A percentile compares a stretch with the other conserved stretches of the same genome.
These are phyloP conservation scores for Plasmodium coatneyi DNA, from an alignment of 169 alveolate species.

Conservation along the genomic window DNA sequence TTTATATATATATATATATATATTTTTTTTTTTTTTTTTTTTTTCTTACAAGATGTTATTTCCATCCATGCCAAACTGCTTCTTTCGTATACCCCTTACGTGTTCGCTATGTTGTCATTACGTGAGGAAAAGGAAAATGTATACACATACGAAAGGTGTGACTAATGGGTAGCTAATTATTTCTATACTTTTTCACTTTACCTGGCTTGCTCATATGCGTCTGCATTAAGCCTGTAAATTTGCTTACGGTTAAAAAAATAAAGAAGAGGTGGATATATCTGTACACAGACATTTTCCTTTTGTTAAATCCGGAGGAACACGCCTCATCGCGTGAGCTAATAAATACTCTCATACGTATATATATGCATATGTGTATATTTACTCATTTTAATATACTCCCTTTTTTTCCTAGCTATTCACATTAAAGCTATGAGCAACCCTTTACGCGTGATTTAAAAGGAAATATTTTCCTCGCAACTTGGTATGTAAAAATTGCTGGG, in stretches of 20 bases:
- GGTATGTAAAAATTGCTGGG: background rate
- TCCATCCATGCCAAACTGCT: background rate
- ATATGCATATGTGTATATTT: background rate
- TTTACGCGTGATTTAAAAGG: background rate
- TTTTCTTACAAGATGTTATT: background rate
- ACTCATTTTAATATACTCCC: background rate
- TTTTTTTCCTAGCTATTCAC: background rate
- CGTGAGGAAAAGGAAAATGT: background rate
- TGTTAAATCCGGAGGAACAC: background rate
- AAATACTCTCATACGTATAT: background rate
- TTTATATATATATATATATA: background rate
- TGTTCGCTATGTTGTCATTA: background rate
- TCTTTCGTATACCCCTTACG: background rate
- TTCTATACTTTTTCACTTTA: background rate
- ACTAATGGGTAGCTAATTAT: background rate
- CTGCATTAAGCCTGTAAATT: background rate
- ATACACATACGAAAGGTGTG: background rate
- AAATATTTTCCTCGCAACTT: background rate
- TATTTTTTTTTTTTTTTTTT: background rate
- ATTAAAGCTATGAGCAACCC: background rate
- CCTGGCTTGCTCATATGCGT: background rate
- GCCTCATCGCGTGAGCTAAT: background rate
- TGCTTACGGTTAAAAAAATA: background rate
- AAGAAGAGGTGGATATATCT: background rate
- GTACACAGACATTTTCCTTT: background rate